Conservation (phyloP, 805 yeast species). For the Ascoidea tarda region DNA sequence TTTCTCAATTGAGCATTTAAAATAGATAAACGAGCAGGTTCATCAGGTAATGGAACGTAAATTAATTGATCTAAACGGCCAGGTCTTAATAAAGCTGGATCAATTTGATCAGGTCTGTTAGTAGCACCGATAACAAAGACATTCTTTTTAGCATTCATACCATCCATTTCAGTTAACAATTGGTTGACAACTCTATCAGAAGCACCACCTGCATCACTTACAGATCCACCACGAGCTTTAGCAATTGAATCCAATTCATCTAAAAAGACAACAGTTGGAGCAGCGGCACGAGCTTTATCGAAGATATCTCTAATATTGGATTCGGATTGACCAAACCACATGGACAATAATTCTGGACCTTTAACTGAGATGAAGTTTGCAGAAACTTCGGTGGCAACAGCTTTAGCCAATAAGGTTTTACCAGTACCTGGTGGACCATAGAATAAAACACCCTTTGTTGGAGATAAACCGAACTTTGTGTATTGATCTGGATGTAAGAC, state of each 20-base stretch:
- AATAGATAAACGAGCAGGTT: conserved; percentile 83
- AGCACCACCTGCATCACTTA: conserved; percentile 94
- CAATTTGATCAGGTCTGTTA: conserved; percentile 98
- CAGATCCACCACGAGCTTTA: conserved; percentile 85
- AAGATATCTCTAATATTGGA: conserved; percentile 95
- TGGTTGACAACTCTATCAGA: conserved; percentile 94
- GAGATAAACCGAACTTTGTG: conserved; percentile 94
- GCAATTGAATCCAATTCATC: conserved; percentile 98
- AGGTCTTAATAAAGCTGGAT: conserved; percentile 96
- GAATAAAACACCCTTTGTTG: conserved; percentile 96
- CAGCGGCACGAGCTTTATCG: conserved; percentile 98
- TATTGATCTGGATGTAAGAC: conserved; percentile 98
- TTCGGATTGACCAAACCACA: conserved; percentile 99
- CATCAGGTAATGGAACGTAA: conserved; percentile 97
- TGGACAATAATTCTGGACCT: conserved; percentile 92
- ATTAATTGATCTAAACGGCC: conserved; percentile 98
- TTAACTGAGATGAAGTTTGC: conserved; percentile 96
- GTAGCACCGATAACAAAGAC: conserved; percentile 99
- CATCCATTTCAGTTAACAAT: conserved; percentile 96
- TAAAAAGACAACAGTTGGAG: conserved; percentile 96
- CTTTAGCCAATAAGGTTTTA: conserved; percentile 95
- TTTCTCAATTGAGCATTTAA: conserved; percentile 93
- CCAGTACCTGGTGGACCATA: conserved; percentile 99
- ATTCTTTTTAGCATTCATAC: conserved; percentile 99
- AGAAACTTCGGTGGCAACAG: conserved; percentile 97